Evolutionary conservation across 2,329 filamentous ascomycete species (phyloP).

Genomic region (Ophiostoma sp.): DNA sequence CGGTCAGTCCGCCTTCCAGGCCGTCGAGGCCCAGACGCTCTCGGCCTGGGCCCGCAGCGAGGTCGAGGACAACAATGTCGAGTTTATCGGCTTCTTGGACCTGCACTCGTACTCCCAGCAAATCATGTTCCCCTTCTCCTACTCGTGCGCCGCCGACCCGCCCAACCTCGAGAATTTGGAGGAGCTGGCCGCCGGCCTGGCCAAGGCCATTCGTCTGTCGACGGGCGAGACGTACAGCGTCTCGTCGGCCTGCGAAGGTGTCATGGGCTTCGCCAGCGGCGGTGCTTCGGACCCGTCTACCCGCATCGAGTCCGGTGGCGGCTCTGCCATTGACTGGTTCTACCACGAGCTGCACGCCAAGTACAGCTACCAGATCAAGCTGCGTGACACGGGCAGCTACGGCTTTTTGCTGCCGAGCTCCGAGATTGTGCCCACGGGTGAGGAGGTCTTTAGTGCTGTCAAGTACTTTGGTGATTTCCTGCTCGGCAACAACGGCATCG

Average conservation of each 20-base stretch:
- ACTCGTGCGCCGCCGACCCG: slow-evolving; percentile 74
- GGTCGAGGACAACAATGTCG: slow-evolving; percentile 66
- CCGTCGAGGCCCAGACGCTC: slow-evolving; percentile 71
- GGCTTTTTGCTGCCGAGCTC: slow-evolving; percentile 87
- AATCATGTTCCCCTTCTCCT: slow-evolving; percentile 88
- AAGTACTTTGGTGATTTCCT: slow-evolving; percentile 82
- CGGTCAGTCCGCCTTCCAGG: slow-evolving; percentile 80
- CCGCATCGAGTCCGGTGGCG: slow-evolving; percentile 73
- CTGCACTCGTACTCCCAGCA: slow-evolving; percentile 95
- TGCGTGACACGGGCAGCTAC: slow-evolving; percentile 90
- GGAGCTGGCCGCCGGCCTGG: slow-evolving; percentile 82
- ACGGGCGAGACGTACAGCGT: slow-evolving; percentile 75
- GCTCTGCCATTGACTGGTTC: slow-evolving; percentile 91
- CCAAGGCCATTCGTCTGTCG: slow-evolving; percentile 83
- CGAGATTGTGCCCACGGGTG: slow-evolving; percentile 83
- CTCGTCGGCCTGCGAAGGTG: slow-evolving; percentile 82
- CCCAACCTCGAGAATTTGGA: slow-evolving; percentile 89
- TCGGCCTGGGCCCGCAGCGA: slow-evolving; percentile 83
- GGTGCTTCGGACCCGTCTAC: slow-evolving; percentile 63
- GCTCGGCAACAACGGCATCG: slow-evolving; percentile 67
- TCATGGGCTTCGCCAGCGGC: slow-evolving; percentile 64
- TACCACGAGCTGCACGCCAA: slow-evolving; percentile 81
- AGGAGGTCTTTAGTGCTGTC: slow-evolving; percentile 81
- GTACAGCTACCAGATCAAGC: slow-evolving; percentile 91
- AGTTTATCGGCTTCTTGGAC: slow-evolving; percentile 84